Base-by-base conservation (phyloP, 1,284 basidiomycete genomes). In the Apiotrichum mycotoxinovorans region DNA sequence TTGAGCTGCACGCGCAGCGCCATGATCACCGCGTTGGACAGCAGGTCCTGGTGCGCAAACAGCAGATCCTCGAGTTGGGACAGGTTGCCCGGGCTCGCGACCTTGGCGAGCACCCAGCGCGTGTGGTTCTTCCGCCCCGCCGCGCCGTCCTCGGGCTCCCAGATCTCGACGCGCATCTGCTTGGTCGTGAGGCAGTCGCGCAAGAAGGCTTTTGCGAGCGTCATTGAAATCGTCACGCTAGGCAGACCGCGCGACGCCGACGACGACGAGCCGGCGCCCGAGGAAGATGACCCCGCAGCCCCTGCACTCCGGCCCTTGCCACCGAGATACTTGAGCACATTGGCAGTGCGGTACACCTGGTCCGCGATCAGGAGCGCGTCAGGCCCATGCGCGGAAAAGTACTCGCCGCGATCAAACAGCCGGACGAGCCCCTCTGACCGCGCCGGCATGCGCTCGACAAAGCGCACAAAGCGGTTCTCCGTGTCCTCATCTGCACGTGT, bases 81-180 rank as follows among this genome's bases (percentile, higher is more conserved):
- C 12, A 98, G 78, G 73, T 98, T 98, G 51, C 96, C 96, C 0
- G 96, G 96, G 64, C 80, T 58, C 63, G 87, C 91, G 81, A 91
- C 86, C 76, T 92, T 93, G 68, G 85, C 84, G 44, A 96, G 70
- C 30, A 79, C 79, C 91, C 93, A 77, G 84, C 87, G 45, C 64
- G 82, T 74, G 18, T 82, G 83, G 71, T 87, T 88, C 25, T 65
- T 59, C n/a, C 46, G 35, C 2, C 56, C 56, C 12, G 85, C 86
- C 55, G 44, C 71, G 0, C 84, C 87, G 8, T 83, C 80, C 66
- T 89, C 88, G 0, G 87, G 85, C 14, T 79, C 81, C 85, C 87
- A 94, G 55, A 98, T 96, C 78, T 98, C 92, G n/a, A 98, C 84
- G 33, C 89, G 84, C 66, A 99, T 84, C 78, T 98, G 95, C 73